Conservation (phyloP, 208 protist species). For the Trypanosoma avium region DNA sequence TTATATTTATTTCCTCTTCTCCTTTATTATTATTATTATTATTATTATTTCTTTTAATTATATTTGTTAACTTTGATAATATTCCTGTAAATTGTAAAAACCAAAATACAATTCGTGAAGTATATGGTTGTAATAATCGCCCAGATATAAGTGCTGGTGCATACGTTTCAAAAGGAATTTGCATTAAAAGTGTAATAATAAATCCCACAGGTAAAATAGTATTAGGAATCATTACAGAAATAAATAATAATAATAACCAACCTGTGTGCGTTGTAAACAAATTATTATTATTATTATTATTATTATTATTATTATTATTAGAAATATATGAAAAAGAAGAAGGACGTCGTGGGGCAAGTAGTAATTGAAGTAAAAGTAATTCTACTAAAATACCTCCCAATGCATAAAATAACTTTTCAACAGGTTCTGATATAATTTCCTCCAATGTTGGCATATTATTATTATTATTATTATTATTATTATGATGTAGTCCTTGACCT, state of each 20-base stretch:
- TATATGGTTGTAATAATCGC: constrained; percentile 58
- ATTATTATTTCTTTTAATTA: not conserved
- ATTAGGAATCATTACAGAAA: constrained; percentile 48
- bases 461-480: not conserved
- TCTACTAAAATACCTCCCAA: constrained; percentile 43
- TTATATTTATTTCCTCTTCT: not conserved
- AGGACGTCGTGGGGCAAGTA: constrained; percentile 42
- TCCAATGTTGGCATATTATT: not conserved
- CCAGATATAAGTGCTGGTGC: constrained; percentile 48
- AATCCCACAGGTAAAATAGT: constrained; percentile 46
- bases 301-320: not conserved
- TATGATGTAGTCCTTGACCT: constrained; percentile 21
- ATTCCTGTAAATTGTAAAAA: not conserved
- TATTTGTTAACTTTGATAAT: not conserved
- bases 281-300: not conserved
- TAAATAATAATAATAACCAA: constrained; percentile 39
- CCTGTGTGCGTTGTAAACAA: constrained; percentile 36
- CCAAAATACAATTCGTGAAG: constrained; percentile 29
- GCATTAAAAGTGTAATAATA: constrained; percentile 37
- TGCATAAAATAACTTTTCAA: constrained; percentile 58
- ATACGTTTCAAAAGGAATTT: constrained; percentile 52
- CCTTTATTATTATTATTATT: not conserved
- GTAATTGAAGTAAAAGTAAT: constrained; percentile 43
- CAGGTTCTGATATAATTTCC: constrained; percentile 31
- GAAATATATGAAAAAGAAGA: constrained; percentile 3